These are phyloP conservation scores for Parascedosporium putredinis DNA, from an alignment of 2,329 filamentous ascomycete genomes.

Conservation along the genomic window DNA sequence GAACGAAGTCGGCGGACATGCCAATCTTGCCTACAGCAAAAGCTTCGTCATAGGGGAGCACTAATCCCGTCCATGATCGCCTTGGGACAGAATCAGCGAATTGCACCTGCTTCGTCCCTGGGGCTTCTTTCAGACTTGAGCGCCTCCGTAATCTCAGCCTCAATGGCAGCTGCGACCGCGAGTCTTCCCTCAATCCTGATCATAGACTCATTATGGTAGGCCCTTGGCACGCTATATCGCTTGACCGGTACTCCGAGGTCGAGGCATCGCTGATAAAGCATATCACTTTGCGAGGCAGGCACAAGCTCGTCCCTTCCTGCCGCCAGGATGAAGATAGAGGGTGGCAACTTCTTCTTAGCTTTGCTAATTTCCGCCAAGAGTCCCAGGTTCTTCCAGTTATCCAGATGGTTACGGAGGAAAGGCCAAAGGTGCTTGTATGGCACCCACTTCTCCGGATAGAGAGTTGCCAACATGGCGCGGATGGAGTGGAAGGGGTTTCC, in stretches of 20 bases:
- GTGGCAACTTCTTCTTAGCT: constrained; percentile 16
- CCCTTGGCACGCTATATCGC: constrained; percentile 32
- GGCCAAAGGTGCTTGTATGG: constrained; percentile 67
- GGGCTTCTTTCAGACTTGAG: background rate
- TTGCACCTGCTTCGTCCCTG: background rate
- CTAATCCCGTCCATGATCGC: too few species aligned
- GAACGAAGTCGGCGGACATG: too few species aligned
- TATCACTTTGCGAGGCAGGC: constrained; percentile 36
- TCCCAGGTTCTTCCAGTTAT: constrained; percentile 41
- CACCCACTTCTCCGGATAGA: constrained; percentile 73
- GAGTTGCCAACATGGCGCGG: constrained; percentile 55
- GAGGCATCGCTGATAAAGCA: constrained; percentile 34
- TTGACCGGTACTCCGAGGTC: constrained; percentile 35
- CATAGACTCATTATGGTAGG: constrained; percentile 48
- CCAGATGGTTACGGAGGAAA: constrained; percentile 56
- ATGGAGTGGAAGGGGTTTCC: constrained; percentile 70
- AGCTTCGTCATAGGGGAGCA: too few species aligned
- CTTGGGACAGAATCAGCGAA: background rate
- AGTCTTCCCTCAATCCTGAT: constrained; percentile 32
- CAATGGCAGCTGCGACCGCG: constrained; percentile 33
- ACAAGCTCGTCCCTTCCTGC: constrained; percentile 51
- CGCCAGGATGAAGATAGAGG: constrained; percentile 39
- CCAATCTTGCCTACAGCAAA: too few species aligned
- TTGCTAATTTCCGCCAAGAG: constrained; percentile 25
- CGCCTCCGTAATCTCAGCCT: constrained; percentile 3